Evolutionary conservation across 208 protist genomes (phyloP).

Genomic region (Angomonas desouzai): DNA sequence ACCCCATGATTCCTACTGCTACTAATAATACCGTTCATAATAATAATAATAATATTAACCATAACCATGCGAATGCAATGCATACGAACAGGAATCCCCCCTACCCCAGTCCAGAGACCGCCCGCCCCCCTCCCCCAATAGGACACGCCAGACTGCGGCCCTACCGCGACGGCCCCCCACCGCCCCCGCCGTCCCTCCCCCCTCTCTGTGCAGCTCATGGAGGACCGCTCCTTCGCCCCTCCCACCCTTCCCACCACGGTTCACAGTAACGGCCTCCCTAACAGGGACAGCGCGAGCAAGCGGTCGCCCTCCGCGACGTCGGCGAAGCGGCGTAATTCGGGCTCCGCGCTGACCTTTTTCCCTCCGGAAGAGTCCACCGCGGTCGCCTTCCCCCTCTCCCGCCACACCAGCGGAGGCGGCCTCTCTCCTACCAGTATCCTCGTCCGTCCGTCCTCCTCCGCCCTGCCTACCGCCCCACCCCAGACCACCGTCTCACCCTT

Average conservation of each 20-base stretch:
- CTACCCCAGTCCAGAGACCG: too few relatives aligned
- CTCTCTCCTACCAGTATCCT: neutral
- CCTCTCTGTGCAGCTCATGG: neutral
- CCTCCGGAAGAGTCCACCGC: neutral
- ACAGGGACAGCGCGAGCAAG: neutral
- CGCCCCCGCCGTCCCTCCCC: neutral
- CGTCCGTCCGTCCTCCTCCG: neutral
- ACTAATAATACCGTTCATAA: neutral
- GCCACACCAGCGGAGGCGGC: neutral
- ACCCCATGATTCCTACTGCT: neutral
- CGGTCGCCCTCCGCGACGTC: neutral
- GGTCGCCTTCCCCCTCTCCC: neutral
- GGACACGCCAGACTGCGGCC: neutral
- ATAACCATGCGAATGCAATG: neutral
- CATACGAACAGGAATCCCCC: too few relatives aligned
- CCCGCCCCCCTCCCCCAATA: too few relatives aligned
- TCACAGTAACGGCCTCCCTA: neutral
- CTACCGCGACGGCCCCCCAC: neutral
- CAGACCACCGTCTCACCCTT: neutral
- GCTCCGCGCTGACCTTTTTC: neutral
- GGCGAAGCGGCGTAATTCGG: neutral
- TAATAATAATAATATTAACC: conserved; percentile 5
- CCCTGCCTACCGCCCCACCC: neutral
- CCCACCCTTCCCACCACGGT: neutral
- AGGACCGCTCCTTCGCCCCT: neutral